These are phyloP conservation scores for Ganoderma sp. DNA, from an alignment of 1,284 basidiomycete species.

Conservation along the genomic window DNA sequence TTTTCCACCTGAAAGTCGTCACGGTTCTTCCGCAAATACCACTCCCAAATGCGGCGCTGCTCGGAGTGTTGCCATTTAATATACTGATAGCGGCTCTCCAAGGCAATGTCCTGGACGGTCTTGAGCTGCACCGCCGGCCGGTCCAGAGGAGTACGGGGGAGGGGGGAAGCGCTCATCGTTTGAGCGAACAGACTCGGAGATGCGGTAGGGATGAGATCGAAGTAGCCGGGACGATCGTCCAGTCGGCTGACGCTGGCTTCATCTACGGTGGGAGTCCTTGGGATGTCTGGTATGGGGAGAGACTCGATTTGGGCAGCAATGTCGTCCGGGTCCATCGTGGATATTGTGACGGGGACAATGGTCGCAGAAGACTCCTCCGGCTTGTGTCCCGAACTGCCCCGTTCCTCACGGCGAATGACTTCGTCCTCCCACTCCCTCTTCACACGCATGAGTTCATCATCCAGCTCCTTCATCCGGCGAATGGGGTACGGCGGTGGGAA, in stretches of 20 bases:
- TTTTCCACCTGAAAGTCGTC: slow-evolving; percentile 91
- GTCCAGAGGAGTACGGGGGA: slow-evolving; percentile 39
- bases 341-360: slow-evolving; percentile 27
- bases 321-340: slow-evolving; percentile 51
- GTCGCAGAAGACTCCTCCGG: slow-evolving; percentile 53
- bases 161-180: slow-evolving; percentile 35
- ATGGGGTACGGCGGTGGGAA: slow-evolving; percentile 92
- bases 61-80: slow-evolving; percentile 84
- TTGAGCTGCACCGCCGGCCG: slow-evolving; percentile 55
- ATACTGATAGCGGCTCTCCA: slow-evolving; percentile 74
- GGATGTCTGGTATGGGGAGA: slow-evolving; percentile 55
- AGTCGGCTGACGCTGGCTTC: slow-evolving; percentile 33
- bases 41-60: slow-evolving; percentile 88
- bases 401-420: slow-evolving; percentile 80
- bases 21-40: slow-evolving; percentile 83
- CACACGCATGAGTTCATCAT: slow-evolving; percentile 70
- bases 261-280: slow-evolving; percentile 52
- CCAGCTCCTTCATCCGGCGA: slow-evolving; percentile 84
- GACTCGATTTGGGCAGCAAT: slow-evolving; percentile 76
- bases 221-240: slow-evolving; percentile 46
- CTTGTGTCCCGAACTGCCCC: slow-evolving; percentile 46
- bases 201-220: slow-evolving; percentile 46
- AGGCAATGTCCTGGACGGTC: slow-evolving; percentile 62
- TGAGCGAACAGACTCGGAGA: slow-evolving; percentile 32
- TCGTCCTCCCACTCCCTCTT: slow-evolving; percentile 85